Percentiles rank a stretch among this genome's conserved stretches.
These are phyloP conservation scores for Setomelanomma holmii DNA, from an alignment of 2,329 filamentous ascomycete species.

Conservation along the genomic window DNA sequence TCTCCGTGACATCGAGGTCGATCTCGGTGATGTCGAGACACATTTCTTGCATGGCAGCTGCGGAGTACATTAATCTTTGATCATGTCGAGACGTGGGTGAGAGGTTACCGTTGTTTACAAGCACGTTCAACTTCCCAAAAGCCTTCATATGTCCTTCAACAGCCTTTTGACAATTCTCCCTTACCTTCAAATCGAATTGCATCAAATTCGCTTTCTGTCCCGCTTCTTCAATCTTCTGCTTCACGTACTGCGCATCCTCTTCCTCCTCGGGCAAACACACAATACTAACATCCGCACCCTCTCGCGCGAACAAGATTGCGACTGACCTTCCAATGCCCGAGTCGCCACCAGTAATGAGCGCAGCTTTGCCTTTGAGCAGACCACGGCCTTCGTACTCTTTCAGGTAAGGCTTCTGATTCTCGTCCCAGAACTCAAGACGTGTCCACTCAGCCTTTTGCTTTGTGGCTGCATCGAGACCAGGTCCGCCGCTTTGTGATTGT, in stretches of 20 bases:
- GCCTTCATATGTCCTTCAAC: slow-evolving; percentile 68
- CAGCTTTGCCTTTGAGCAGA: slow-evolving; percentile 36
- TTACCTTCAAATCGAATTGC: slow-evolving; percentile 65
- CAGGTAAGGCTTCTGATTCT: slow-evolving; percentile 26
- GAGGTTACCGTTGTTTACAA: slow-evolving; percentile 27
- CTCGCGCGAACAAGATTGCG: slow-evolving; percentile 77
- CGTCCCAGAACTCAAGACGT: slow-evolving; percentile 29
- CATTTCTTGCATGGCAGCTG: slow-evolving; percentile 63
- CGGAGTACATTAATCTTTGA: not conserved
- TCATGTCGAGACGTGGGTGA: not conserved
- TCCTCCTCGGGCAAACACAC: slow-evolving; percentile 77
- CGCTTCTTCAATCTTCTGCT: slow-evolving; percentile 68
- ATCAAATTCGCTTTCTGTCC: slow-evolving; percentile 60
- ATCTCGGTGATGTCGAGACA: slow-evolving; percentile 62
- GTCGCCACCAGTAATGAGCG: slow-evolving; percentile 78
- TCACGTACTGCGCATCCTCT: slow-evolving; percentile 75
- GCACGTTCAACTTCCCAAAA: slow-evolving; percentile 72
- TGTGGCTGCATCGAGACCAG: slow-evolving; percentile 21
- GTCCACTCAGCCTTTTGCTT: slow-evolving; percentile 28
- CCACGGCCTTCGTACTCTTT: slow-evolving; percentile 30
- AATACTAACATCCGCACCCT: slow-evolving; percentile 75
- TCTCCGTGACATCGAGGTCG: slow-evolving; percentile 62
- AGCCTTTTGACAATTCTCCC: slow-evolving; percentile 70
- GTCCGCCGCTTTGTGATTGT: slow-evolving; percentile 24
- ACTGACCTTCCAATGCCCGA: slow-evolving; percentile 77